These are phyloP conservation scores for Metschnikowia baotianmanensis DNA, from an alignment of 805 yeast genomes.

Conservation along the genomic window DNA sequence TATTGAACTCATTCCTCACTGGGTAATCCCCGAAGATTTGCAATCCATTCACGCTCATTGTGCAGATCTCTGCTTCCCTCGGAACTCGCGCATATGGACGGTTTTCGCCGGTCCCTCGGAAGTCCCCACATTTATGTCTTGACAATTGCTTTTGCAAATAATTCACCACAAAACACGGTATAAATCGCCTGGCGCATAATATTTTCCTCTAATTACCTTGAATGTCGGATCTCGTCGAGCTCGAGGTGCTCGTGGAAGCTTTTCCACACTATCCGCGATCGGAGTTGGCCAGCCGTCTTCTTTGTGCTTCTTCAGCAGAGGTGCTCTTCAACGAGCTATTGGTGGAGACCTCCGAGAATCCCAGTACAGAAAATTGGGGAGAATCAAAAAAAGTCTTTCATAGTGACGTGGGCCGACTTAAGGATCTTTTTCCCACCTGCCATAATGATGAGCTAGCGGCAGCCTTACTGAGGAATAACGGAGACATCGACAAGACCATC, in stretches of 20 bases:
- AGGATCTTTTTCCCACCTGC: slow-evolving; percentile 47
- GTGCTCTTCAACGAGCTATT: slow-evolving; percentile 27
- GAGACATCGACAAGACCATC: slow-evolving; percentile 30
- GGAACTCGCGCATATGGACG: neutral
- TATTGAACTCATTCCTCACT: too few species aligned
- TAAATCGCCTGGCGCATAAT: too few species aligned
- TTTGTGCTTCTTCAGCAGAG: slow-evolving; percentile 23
- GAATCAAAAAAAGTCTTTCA: slow-evolving; percentile 7
- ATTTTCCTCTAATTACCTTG: neutral
- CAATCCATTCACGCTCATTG: too few species aligned
- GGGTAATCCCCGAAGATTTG: too few species aligned
- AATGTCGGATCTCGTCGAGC: slow-evolving; percentile 12
- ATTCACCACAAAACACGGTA: neutral
- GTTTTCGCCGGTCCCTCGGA: slow-evolving; percentile 1
- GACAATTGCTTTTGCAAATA: too few species aligned
- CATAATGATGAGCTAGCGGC: slow-evolving; percentile 27
- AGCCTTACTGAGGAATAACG: slow-evolving; percentile 27
- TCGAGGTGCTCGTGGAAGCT: slow-evolving; percentile 26
- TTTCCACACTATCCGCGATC: slow-evolving; percentile 27
- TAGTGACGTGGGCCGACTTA: slow-evolving; percentile 24
- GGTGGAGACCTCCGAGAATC: slow-evolving; percentile 8
- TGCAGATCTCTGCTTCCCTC: too few species aligned
- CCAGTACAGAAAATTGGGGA: neutral
- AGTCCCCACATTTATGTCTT: neutral
- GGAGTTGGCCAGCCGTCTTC: slow-evolving; percentile 27